Evolutionary conservation across 2,329 filamentous ascomycete species (phyloP), one percentile per base, ranked within the genome.

Genomic region (Hortaea sp.): DNA sequence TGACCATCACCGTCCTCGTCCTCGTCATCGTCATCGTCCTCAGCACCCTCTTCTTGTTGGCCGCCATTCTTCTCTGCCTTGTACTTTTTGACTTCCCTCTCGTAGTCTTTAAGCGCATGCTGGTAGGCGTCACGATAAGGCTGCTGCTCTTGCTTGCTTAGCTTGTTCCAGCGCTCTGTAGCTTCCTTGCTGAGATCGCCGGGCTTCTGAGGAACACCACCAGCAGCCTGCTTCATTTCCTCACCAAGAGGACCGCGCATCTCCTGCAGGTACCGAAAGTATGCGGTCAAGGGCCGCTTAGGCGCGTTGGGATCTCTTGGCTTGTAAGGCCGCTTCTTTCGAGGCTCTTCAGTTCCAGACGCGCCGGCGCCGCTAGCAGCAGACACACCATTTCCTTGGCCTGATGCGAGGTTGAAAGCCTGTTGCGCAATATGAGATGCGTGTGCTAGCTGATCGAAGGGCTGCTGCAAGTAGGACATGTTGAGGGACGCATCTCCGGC

Each of bases 211-310:
- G 82, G 81, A 49, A 80, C 76, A n/a, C 78, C 64, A 20, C 84
- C 45, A 6, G 54, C 50, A 6, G 57, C 54, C 6, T 64, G 64
- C 47, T 85, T 85, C 7, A 94, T 76, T 41, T 66, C 61, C 4
- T 63, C 60, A 47, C 85, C 83, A 57, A 97, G 92, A 63, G 86
- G 83, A 43, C 82, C 78, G 42, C 92, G 85, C 53, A 88, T 88
- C 53, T 85, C 83, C 66, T 94, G 85, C 75, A 94, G 88, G 73
- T 88, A 97, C 50, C 95, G 73, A 74, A 97, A 95, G 73, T 94
- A 95, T 2, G 90, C 88, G 5, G 90, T 97, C 62, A 95, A 69
- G 6, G 90, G 89, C 43, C 89, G 82, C 78, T 95, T 97, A 49
- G 90, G 90, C 5, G 89, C 89, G 66, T 95, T 94, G 56, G 89